phyloP scores from a whole-genome alignment of 2,329 filamentous ascomycete species.

The Sarocladiaceae sp. region DNA sequence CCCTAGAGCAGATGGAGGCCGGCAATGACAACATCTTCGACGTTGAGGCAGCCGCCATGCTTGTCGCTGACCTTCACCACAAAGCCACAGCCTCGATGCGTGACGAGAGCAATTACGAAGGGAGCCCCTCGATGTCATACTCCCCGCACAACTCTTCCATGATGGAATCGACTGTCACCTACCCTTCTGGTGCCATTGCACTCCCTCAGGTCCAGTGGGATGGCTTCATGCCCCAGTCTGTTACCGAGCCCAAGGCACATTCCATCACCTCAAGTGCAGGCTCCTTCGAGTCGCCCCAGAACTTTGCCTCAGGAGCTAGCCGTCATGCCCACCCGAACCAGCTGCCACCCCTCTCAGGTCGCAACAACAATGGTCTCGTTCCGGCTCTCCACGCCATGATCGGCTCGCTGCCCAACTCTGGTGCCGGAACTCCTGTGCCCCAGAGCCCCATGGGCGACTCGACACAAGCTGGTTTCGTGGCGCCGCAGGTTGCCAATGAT shows the following conservation, averaged over 20 bases:
- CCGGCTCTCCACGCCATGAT: conserved; percentile 66
- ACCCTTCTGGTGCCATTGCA: conserved; percentile 71
- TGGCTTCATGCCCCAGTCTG: conserved; percentile 67
- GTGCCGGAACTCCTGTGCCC: conserved; percentile 63
- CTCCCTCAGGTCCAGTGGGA: conserved; percentile 90
- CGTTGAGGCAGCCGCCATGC: conserved; percentile 94
- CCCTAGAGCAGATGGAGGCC: conserved; percentile 87
- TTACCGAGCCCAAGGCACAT: conserved; percentile 67
- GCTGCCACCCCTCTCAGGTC: conserved; percentile 63
- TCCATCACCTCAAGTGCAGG: conserved; percentile 62
- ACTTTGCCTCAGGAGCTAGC: conserved; percentile 53
- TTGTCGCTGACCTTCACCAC: conserved; percentile 96
- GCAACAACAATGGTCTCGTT: conserved; percentile 52
- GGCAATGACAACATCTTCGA: conserved; percentile 88
- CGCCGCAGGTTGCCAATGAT: conserved; percentile 76
- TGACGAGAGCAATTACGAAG: conserved; percentile 50
- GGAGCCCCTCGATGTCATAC: conserved; percentile 59
- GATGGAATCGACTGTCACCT: conserved; percentile 72
- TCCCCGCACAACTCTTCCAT: conserved; percentile 64
- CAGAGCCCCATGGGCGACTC: conserved; percentile 65
- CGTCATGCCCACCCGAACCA: conserved; percentile 54
- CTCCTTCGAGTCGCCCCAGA: conserved; percentile 62
- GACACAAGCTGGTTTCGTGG: conserved; percentile 60
- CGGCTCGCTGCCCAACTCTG: conserved; percentile 63
- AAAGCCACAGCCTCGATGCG: conserved; percentile 74